Evolutionary conservation across 1,284 basidiomycete species (phyloP).

Genomic region (Marasmius sp.): DNA sequence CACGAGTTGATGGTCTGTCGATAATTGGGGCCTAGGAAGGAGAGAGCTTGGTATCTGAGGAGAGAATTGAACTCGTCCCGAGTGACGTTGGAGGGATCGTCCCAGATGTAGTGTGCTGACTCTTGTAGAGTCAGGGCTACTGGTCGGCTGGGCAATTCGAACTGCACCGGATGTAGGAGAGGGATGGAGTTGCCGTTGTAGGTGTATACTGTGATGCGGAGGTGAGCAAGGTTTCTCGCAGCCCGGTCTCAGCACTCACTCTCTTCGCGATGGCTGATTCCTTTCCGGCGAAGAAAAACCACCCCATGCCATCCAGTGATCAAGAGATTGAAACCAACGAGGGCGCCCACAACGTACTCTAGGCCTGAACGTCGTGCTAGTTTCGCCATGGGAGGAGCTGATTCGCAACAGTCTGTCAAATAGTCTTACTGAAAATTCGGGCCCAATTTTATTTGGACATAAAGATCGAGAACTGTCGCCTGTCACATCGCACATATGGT

Average conservation of each 20-base stretch:
- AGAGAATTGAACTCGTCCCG: slow-evolving; percentile 1
- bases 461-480: too few relatives aligned
- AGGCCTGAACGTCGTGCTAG: neutral
- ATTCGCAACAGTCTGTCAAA: neutral
- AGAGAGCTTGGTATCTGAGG: slow-evolving; percentile 2
- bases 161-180: slow-evolving; percentile 2
- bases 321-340: neutral
- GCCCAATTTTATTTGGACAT: too few relatives aligned
- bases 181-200: slow-evolving; percentile 3
- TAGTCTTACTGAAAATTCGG: too few relatives aligned
- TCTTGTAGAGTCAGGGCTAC: slow-evolving; percentile 3
- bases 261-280: neutral
- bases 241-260: neutral
- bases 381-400: neutral
- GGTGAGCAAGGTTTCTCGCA: neutral
- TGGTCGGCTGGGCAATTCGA: neutral
- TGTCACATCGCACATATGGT: too few relatives aligned
- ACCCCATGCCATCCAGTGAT: neutral
- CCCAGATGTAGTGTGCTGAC: slow-evolving; percentile 4
- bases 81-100: neutral
- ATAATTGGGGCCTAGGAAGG: neutral
- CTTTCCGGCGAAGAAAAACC: neutral
- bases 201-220: neutral
- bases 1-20: slow-evolving; percentile 6
- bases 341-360: neutral